Evolutionary conservation across 371 early-diverging fungal species (phyloP), one percentile per base, ranked within the genome.

Genomic region (Rhizopus arrhizus): DNA sequence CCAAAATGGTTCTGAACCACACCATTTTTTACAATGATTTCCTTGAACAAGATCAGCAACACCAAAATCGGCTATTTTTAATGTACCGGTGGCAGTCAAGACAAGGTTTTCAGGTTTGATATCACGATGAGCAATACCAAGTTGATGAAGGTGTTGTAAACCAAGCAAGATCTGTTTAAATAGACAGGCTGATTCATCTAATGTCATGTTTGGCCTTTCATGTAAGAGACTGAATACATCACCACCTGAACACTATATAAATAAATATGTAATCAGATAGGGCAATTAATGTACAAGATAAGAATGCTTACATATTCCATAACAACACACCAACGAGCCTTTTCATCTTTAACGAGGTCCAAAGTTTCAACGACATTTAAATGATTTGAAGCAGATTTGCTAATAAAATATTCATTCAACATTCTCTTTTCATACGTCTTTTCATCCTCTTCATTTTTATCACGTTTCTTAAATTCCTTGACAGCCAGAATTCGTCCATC

Each of bases 21-120:
- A 92, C 66, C 91, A 79, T 28, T 95, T 92, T 47, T 79, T 78
- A 43, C 91, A 94, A 49, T 76, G 65, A 72, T 88, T 89, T 33
- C 83, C 92, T 58, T 91, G 81, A 73, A 96, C 94, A 3, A 97
- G 94, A 41, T 93, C 92, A 5, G 96, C 91, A 6, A 95, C 95
- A 28, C 98, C 97, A 86, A 98, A 99, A 78, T 99, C 98, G 16
- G 96, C 94, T 68, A 98, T 96, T 76, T 99, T 98, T 41, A 99
- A 68, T n/a, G 86, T 88, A 48, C 90, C 87, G 13, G 81, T 78
- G 4, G 75, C 74, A 49, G 94, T 94, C 57, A 99, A 64, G 4
- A 99, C 77, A 52, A 99, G 75, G 79, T 99, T 99, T 76, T 99
- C 93, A 16, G 92, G 90, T 64, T 93, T 93, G 65, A 93, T 85